Evolutionary conservation across 2,329 filamentous ascomycete species (phyloP), one percentile per base, ranked within the genome.

Genomic region (Cryoendolithus antarcticus): DNA sequence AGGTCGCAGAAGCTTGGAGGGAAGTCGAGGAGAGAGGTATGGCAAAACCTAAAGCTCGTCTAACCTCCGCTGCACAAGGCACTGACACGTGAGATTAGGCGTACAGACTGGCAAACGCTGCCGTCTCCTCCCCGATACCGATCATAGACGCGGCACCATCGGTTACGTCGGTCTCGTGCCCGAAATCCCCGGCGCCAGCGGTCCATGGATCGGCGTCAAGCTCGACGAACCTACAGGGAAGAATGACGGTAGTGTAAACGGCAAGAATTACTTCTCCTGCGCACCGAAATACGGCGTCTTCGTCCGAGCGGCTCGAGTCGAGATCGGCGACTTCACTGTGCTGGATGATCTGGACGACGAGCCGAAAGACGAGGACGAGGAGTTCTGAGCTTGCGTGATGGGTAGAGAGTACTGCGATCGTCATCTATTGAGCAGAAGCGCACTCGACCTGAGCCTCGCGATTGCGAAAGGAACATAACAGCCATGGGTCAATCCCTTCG

Each of bases 211-310:
- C 12, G 84, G 82, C 31, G 66, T 91, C 38, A 57, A 58, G 15
- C 70, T 88, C 38, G 83, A 89, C 56, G 83, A 89, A 62, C 82
- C 84, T 1, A 80, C 80, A 32, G 84, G 82, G 40, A 85, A 83
- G 67, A 91, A 89, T 54, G 82, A 89, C 58, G 84, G 85, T 43
- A 79, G 76, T 50, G 75, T 86, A 48, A 62, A 62, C 41, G 68
- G 66, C 32, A 72, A 70, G 47, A 69, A 77, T 47, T 89, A 88
- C 62, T 91, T 86, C 71, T 67, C 73, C 37, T 78, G 77, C 39
- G 58, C 65, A 45, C 63, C 76, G 43, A 88, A 86, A 58, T 76
- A 75, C 50, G 84, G 84, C 28, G 79, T 86, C 12, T 86, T 91
- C 62, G 82, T 88, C 24, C 71, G 82, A 46, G 78, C 84, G 3